A percentile compares a stretch with the other conserved stretches of the same genome.
Evolutionary conservation across 495 filamentous ascomycete genomes (phyloP).

Genomic region (Patellaria atrata): DNA sequence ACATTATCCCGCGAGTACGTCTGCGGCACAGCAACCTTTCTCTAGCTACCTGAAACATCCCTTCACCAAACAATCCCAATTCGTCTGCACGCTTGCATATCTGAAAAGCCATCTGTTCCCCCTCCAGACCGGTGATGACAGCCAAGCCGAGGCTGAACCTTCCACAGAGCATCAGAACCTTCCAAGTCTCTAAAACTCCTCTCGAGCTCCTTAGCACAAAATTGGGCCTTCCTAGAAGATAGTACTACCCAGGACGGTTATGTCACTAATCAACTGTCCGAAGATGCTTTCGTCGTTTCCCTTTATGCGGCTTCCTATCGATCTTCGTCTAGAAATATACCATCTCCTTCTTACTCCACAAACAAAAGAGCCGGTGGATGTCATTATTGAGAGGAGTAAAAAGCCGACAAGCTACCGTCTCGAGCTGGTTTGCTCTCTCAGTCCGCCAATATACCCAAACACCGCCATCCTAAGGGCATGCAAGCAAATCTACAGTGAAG

Average conservation of each 20-base stretch:
- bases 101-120: not conserved
- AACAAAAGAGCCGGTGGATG: not conserved
- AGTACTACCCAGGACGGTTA: not conserved
- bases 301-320: slow-evolving; percentile 9
- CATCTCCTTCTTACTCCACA: slow-evolving; percentile 9
- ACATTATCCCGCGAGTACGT: not conserved
- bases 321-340: slow-evolving; percentile 11
- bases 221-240: not conserved
- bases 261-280: no score
- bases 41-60: not conserved
- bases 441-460: not conserved
- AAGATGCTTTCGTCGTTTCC: not conserved
- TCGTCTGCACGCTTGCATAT: not conserved
- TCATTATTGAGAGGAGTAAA: slow-evolving; percentile 7
- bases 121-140: not conserved
- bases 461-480: slow-evolving; percentile 5
- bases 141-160: not conserved
- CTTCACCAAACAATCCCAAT: not conserved
- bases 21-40: not conserved
- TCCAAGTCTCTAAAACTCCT: not conserved
- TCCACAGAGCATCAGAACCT: not conserved
- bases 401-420: slow-evolving; percentile 1
- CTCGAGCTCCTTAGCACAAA: not conserved
- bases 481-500: slow-evolving; percentile 11
- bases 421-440: not conserved